Evolutionary conservation across 1,284 basidiomycete genomes (phyloP), one percentile per base, ranked within the genome.

Genomic region (Hymenochaete sp.): DNA sequence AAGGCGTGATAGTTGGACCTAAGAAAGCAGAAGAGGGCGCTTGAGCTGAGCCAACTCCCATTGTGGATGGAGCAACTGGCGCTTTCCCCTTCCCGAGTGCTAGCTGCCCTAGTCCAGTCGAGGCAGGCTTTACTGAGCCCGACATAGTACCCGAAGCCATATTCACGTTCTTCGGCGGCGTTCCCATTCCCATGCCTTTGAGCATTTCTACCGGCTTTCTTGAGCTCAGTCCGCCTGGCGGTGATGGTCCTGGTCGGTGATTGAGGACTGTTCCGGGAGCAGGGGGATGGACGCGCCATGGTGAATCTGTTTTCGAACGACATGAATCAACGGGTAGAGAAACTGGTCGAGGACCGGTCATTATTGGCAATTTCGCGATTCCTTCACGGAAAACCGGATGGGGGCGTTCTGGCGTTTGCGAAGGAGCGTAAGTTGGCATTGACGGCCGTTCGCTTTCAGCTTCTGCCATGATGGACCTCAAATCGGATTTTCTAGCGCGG

Each of bases 381-480:
- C 56, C 22, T 22, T 14, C 44, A 19, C 27, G 44, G 22, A 31
- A 40, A 37, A n/a, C 45, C 27, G n/a, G 43, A 37, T 39, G 26
- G 11, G 26, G n/a, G 5, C 5, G 14, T 6, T 5, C 8, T n/a
- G 21, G 8, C 8, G 6, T 35, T 16, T n/a, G 32, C 42, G 42
- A 36, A 43, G 48, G 25, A 26, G 47, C 35, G 21, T 32, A 37
- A 9, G 37, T 28, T 2, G 38, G 41, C 5, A 14, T 39, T 42
- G 47, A 18, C 2, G 14, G 16, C 14, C 42, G 42, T 26, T 46
- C 44, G 13, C 31, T 31, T 31, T 77, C 75, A 1, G 79, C 77
- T 59, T 91, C 87, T 0, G 85, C 88, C 77, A 96, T 91, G 51
- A 97, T 81, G 16, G 77, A 68, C 54, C 86, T 82, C 70, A 96